Percentiles rank a stretch among this genome's conserved stretches.
Conservation (phyloP, 257 asterid genomes). For the Nicotiana paniculata region DNA sequence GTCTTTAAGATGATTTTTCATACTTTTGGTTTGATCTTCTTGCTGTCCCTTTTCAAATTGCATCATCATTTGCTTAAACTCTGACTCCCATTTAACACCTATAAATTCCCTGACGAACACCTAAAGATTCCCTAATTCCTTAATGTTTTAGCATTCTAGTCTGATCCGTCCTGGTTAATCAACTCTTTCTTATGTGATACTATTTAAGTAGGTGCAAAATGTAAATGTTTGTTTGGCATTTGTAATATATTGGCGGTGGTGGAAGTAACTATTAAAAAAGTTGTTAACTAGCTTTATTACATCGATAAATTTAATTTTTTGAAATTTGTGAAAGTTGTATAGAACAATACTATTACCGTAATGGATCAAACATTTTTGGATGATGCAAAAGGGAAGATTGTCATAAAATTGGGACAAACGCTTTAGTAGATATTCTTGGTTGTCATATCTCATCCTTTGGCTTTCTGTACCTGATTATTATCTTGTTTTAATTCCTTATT, state of each 20-base stretch:
- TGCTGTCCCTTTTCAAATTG: not conserved
- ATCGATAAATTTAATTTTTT: not conserved
- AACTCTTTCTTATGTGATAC: not conserved
- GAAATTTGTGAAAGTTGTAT: not conserved
- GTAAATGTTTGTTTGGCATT: not conserved
- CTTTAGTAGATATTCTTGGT: not conserved
- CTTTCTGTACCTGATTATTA: not conserved
- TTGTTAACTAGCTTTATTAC: not conserved
- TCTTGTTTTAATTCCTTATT: not conserved
- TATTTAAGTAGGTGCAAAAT: too few species aligned
- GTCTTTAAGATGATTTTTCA: not conserved
- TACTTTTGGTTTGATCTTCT: not conserved
- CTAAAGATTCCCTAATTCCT: not conserved
- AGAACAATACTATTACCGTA: not conserved
- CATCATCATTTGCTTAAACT: not conserved
- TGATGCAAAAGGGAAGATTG: not conserved
- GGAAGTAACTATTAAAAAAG: not conserved
- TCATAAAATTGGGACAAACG: not conserved
- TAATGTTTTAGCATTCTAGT: not conserved
- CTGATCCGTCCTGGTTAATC: not conserved
- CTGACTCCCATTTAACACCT: not conserved
- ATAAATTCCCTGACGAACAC: not conserved
- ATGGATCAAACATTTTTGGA: not conserved
- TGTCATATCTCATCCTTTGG: not conserved
- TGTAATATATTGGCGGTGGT: not conserved